Conservation (phyloP, 164 flowering plant genomes). For the Magnolia kwangsiensis region DNA sequence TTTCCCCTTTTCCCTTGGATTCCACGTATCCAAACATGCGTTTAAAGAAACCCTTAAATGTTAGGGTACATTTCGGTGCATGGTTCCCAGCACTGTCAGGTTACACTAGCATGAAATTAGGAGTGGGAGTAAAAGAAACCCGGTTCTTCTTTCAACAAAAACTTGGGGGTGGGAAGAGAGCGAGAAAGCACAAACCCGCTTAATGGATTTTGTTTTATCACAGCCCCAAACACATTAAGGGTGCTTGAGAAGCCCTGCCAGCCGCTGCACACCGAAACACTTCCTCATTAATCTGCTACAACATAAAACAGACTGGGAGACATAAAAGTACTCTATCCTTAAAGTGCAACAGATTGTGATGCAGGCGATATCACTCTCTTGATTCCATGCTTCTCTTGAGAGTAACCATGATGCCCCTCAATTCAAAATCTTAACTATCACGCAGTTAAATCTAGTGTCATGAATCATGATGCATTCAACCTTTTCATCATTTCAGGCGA, state of each 20-base stretch:
- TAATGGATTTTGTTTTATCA: too few relatives aligned
- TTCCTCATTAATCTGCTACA: not conserved
- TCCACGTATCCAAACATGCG: too few relatives aligned
- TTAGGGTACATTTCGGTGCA: too few relatives aligned
- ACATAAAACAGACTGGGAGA: not conserved
- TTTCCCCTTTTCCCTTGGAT: too few relatives aligned
- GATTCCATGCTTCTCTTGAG: not conserved
- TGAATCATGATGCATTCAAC: not conserved
- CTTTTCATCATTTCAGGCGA: constrained; percentile 49
- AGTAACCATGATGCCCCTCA: not conserved
- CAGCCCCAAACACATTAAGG: too few relatives aligned
- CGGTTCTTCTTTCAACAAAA: too few relatives aligned
- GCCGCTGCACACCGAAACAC: not conserved
- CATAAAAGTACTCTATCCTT: not conserved
- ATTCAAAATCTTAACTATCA: not conserved
- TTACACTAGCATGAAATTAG: too few relatives aligned
- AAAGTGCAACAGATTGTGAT: not conserved
- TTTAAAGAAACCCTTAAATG: too few relatives aligned
- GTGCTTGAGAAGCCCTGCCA: not conserved
- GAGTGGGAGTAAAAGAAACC: too few relatives aligned
- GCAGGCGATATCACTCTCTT: not conserved
- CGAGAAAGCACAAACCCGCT: too few relatives aligned
- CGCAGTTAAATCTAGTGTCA: not conserved
- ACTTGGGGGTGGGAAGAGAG: too few relatives aligned
- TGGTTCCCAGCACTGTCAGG: too few relatives aligned